Conservation (phyloP, 139 green algal genomes). For the Haematococcus lacustris region DNA sequence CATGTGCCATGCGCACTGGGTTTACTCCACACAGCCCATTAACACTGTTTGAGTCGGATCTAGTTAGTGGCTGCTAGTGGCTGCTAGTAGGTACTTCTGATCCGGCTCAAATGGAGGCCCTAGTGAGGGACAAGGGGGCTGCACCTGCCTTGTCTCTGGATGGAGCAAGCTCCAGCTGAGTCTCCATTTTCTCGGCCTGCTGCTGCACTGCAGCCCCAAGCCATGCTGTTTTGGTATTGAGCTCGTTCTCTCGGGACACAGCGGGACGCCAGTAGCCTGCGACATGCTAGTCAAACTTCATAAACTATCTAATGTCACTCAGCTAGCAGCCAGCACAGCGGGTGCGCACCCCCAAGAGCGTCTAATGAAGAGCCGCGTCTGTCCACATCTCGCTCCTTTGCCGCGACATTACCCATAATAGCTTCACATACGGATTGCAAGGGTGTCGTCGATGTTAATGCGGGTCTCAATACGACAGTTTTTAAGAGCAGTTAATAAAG, state of each 20-base stretch:
- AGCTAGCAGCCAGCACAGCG: background rate
- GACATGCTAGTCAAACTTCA: too few species aligned
- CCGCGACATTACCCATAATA: background rate
- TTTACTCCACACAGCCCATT: too few species aligned
- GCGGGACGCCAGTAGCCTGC: constrained; percentile 3
- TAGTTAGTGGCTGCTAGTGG: too few species aligned
- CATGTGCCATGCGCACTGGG: too few species aligned
- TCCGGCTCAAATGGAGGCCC: too few species aligned
- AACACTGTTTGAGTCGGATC: background rate
- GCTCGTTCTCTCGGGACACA: background rate
- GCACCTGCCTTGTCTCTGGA: background rate
- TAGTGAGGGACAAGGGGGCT: background rate
- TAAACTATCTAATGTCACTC: too few species aligned
- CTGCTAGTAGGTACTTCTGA: background rate
- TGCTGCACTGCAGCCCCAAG: background rate
- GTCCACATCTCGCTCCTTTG: background rate
- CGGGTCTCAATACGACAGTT: too few species aligned
- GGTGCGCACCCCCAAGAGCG: background rate
- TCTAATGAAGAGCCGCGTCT: background rate
- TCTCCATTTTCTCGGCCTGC: constrained; percentile 1
- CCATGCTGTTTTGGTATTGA: background rate
- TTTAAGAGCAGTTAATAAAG: too few species aligned
- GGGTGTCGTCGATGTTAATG: background rate
- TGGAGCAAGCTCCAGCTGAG: background rate
- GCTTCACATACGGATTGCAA: background rate